phyloP scores from a whole-genome alignment of 108 stramenopile genomes.

The Skeletonema marinoi region DNA sequence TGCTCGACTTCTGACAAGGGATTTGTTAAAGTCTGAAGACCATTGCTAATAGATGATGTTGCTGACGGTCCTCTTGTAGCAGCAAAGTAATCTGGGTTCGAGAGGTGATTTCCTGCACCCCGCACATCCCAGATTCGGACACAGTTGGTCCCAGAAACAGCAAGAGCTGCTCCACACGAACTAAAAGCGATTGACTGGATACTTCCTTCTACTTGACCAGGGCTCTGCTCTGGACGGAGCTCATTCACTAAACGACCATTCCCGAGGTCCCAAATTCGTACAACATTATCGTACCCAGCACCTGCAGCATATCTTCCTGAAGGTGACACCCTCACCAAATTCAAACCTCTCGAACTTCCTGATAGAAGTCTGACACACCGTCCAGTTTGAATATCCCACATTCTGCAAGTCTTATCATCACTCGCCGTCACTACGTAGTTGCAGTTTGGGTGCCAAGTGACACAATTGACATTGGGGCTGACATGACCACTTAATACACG shows the following conservation, averaged over 20 bases:
- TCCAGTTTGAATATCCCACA: conserved; percentile 96
- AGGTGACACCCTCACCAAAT: conserved; percentile 69
- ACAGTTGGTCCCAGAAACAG: conserved; percentile 76
- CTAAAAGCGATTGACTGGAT: conserved; percentile 76
- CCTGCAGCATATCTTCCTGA: conserved; percentile 77
- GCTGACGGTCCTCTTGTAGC: conserved; percentile 31
- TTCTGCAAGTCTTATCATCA: conserved; percentile 91
- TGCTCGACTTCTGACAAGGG: conserved; percentile 13
- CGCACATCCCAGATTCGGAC: conserved; percentile 88
- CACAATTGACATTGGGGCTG: conserved; percentile 84
- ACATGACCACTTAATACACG: conserved; percentile 94
- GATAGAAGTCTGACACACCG: conserved; percentile 88
- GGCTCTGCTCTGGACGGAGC: conserved; percentile 45
- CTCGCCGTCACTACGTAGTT: conserved; percentile 93
- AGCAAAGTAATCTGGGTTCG: conserved; percentile 53
- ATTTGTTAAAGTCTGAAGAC: conserved; percentile 16
- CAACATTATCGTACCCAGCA: conserved; percentile 67
- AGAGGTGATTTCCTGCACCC: conserved; percentile 45
- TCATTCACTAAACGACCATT: conserved; percentile 80
- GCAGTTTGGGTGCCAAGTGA: conserved; percentile 94
- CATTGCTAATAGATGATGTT: conserved; percentile 39
- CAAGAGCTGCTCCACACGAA: conserved; percentile 79
- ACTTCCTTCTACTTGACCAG: conserved; percentile 32
- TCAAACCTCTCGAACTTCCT: conserved; percentile 79
- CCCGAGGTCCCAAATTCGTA: conserved; percentile 87